Evolutionary conservation across 345 rosid genomes (phyloP), one percentile per base, ranked within the genome.

Genomic region (Aethionema arabicum): DNA sequence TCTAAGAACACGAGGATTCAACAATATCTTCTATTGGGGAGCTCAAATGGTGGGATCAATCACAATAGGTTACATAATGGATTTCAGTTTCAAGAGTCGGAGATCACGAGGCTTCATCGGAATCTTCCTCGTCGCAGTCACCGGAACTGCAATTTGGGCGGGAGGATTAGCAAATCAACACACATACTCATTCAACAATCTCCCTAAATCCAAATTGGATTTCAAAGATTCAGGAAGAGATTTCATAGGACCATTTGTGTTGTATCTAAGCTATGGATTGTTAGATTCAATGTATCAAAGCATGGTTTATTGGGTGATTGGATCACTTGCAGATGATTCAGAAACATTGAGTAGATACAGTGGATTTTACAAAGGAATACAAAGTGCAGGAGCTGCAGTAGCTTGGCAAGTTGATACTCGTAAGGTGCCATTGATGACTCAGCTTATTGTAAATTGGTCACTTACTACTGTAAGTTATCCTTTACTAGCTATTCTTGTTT

Each of bases 301-400:
- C 52, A 57, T 80, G 91, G 96, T 92, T 14, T 89, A 92, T 55
- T 92, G 98, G 95, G 66, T 89, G 48, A 92, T 92, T n/a, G 96
- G 96, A 6, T 85, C 96, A 8, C 68, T 92, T 48, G 96, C 98
- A 0, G 77, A 92, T 63, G 96, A 89, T 63, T 89, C 96, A 1
- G 83, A 77, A 77, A 86, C 83, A 32, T 89, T 92, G 33, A 92
- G 95, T 87, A 87, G 98, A 51, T 89, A 89, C 33, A 85, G 82
- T 45, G 98, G 98, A 13, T 92, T 89, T 63, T 89, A 89, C 59
- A 92, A 92, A 67, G 95, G 98, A 46, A 86, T 92, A 63, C 98
- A 92, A 40, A 92, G 96, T 38, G 98, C 96, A 29, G 96, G 98
- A 38, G 96, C 86, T 11, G 98, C 95, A 2, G 82, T 89, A 7